These are phyloP conservation scores for Ceratobasidium sp. DNA, from an alignment of 1,284 basidiomycete species.

Conservation along the genomic window DNA sequence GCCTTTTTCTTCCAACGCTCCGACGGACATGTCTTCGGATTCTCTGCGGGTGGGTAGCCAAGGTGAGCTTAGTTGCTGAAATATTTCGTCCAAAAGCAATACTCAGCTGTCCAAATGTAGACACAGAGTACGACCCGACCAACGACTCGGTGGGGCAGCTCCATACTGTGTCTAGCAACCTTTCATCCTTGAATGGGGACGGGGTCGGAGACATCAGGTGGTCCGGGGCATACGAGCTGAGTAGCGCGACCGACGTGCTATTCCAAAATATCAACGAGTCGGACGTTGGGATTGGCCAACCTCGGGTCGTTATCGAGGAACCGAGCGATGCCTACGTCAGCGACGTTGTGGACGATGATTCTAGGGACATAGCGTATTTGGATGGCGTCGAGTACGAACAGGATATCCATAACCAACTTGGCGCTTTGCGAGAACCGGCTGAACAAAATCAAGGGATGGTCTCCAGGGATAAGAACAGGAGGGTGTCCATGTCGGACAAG, in stretches of 20 bases:
- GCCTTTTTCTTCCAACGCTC: neutral
- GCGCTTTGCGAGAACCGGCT: neutral
- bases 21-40: neutral
- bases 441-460: neutral
- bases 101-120: neutral
- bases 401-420: neutral
- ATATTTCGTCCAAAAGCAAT: neutral
- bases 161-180: constrained; percentile 22
- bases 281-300: neutral
- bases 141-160: neutral
- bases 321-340: neutral
- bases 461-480: too few species aligned
- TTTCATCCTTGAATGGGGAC: constrained; percentile 33
- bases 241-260: constrained; percentile 6
- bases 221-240: constrained; percentile 23
- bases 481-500: constrained; percentile 26
- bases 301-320: constrained; percentile 13
- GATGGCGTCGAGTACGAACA: neutral
- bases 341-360: neutral
- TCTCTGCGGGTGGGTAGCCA: neutral
- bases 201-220: constrained; percentile 27
- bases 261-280: constrained; percentile 23
- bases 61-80: neutral
- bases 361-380: neutral
- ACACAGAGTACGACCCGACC: neutral